phyloP scores from a whole-genome alignment of 768 basidiomycete genomes.

The Kwoniella sp. region DNA sequence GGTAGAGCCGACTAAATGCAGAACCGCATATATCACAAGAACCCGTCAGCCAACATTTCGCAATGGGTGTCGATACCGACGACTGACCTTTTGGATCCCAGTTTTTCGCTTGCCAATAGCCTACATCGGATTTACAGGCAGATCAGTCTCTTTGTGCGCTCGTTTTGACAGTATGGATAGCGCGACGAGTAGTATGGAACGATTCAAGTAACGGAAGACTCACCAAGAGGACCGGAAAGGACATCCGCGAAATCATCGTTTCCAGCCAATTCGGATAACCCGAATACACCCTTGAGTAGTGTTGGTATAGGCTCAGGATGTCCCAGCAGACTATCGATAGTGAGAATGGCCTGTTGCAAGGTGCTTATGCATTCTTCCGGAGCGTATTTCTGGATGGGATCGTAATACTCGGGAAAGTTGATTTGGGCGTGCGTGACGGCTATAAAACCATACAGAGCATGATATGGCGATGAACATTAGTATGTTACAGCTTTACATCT shows the following conservation, averaged over 20 bases:
- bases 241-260: constrained; percentile 60
- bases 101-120: constrained; percentile 77
- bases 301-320: constrained; percentile 56
- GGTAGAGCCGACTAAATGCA: constrained; percentile 40
- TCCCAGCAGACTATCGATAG: constrained; percentile 44
- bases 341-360: constrained; percentile 34
- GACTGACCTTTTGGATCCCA: constrained; percentile 71
- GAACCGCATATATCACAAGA: neutral
- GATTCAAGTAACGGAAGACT: neutral
- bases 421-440: constrained; percentile 85
- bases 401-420: constrained; percentile 84
- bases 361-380: constrained; percentile 56
- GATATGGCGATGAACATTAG: neutral
- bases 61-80: neutral
- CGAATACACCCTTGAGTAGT: constrained; percentile 73
- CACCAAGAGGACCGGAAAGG: constrained; percentile 47
- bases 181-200: too few species aligned
- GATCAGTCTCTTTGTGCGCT: neutral
- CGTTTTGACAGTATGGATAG: too few species aligned
- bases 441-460: neutral
- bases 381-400: constrained; percentile 69
- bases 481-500: too few species aligned
- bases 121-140: constrained; percentile 45
- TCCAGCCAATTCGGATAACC: constrained; percentile 64
- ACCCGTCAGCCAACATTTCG: too few species aligned